phyloP scores from a whole-genome alignment of 352 stramenopile genomes.

The Globisporangium recalcitrans region DNA sequence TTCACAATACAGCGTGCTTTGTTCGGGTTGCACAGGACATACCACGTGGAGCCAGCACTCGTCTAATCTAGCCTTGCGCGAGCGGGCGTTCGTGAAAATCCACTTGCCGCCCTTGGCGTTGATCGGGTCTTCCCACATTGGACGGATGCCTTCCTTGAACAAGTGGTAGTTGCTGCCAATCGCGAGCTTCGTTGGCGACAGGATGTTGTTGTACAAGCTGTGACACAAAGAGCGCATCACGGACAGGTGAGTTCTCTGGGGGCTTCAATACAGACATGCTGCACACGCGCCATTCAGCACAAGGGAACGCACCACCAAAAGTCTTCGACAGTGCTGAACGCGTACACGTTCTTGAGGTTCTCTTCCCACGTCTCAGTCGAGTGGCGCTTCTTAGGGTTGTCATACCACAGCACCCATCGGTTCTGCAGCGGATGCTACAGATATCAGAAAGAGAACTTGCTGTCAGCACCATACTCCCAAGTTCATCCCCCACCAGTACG shows the following conservation, averaged over 20 bases:
- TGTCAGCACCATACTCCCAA: neutral
- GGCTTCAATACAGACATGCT: neutral
- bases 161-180: constrained; percentile 96
- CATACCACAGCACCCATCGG: constrained; percentile 87
- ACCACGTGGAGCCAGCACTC: constrained; percentile 96
- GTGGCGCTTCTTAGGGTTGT: constrained; percentile 88
- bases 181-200: constrained; percentile 83
- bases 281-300: neutral
- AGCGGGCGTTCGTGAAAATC: constrained; percentile 94
- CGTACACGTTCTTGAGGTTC: constrained; percentile 90
- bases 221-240: neutral
- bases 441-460: constrained; percentile 16
- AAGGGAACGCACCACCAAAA: constrained; percentile 91
- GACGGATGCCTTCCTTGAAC: constrained; percentile 95
- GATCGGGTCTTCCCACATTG: constrained; percentile 96
- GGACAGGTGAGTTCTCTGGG: neutral
- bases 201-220: constrained; percentile 94
- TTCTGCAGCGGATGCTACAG: constrained; percentile 80
- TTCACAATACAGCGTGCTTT: neutral
- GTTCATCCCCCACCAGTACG: neutral
- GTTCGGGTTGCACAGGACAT: constrained; percentile 9
- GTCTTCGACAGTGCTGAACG: constrained; percentile 94
- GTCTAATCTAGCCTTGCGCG: constrained; percentile 89
- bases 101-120: constrained; percentile 96
- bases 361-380: constrained; percentile 86